Percentiles rank a stretch among this genome's conserved stretches.
Conservation (phyloP, 2,329 filamentous ascomycete genomes). For the Exserohilum rostratum region DNA sequence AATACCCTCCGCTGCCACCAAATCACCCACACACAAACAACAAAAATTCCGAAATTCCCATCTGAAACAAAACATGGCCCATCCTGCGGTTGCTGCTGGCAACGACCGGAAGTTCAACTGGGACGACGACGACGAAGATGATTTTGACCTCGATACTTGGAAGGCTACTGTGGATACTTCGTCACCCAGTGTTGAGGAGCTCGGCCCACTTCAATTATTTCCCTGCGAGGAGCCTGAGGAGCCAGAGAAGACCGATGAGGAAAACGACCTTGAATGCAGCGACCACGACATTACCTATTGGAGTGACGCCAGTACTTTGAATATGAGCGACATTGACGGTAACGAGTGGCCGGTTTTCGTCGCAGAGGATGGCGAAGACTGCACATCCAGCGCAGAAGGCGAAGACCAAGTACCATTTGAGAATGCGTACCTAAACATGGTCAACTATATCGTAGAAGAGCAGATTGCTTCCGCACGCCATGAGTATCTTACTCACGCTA, state of each 20-base stretch:
- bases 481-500: not conserved
- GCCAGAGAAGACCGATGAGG: not conserved
- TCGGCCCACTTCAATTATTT: constrained; percentile 14
- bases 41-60: not conserved
- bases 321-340: not conserved
- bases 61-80: constrained; percentile 8
- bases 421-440: not conserved
- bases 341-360: not conserved
- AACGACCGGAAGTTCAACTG: constrained; percentile 19
- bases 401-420: not conserved
- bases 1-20: not conserved
- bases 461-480: constrained; percentile 4
- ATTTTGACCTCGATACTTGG: constrained; percentile 23
- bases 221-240: not conserved
- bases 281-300: not conserved
- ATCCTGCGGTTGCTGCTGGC: not conserved
- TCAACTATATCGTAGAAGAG: not conserved
- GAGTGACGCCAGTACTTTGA: not conserved
- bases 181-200: constrained; percentile 7
- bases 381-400: not conserved
- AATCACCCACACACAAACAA: not conserved
- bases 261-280: not conserved
- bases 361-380: not conserved
- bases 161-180: constrained; percentile 22
- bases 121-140: constrained; percentile 34